Percentiles rank a stretch among this genome's conserved stretches.
Evolutionary conservation across 495 filamentous ascomycete genomes (phyloP).

Genomic region (Jackrogersella multiformis): DNA sequence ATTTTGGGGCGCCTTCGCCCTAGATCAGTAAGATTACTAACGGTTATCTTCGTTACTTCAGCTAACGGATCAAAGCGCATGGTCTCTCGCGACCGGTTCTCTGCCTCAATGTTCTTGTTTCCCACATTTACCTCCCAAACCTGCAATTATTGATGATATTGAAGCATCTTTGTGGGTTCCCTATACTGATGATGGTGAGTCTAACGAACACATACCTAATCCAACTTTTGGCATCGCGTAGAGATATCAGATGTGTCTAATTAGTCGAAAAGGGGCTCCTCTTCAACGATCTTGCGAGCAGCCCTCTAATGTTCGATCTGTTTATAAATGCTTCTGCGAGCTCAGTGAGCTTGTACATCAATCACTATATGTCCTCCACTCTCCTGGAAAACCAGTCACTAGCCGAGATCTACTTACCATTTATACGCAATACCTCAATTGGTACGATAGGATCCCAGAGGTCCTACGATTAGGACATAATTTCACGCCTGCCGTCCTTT

Average conservation of each 20-base stretch:
- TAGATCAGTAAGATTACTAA: conserved; percentile 68
- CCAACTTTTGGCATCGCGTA: not conserved
- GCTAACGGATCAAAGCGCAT: conserved; percentile 60
- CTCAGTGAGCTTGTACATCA: conserved; percentile 74
- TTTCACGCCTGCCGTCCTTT: conserved; percentile 67
- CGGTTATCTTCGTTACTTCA: conserved; percentile 12
- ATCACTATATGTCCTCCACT: conserved; percentile 69
- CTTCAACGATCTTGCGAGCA: conserved; percentile 60
- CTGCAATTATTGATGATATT: conserved; percentile 62
- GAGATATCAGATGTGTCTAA: conserved; percentile 18
- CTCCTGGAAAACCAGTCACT: conserved; percentile 66
- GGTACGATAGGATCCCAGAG: conserved; percentile 69
- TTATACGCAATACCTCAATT: conserved; percentile 68
- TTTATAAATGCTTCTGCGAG: conserved; percentile 69
- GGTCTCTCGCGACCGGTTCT: conserved; percentile 69
- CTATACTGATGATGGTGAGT: conserved; percentile 66
- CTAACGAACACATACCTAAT: not conserved
- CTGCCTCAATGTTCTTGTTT: conserved; percentile 69
- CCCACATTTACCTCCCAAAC: conserved; percentile 64
- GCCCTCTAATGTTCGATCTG: conserved; percentile 64
- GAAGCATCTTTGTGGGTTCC: conserved; percentile 66
- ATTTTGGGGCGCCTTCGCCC: conserved; percentile 75
- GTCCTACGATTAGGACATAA: conserved; percentile 65
- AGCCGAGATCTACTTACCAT: conserved; percentile 63
- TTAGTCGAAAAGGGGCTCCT: conserved; percentile 49